Evolutionary conservation across 1,284 basidiomycete genomes (phyloP).

Genomic region (Papiliotrema laurentii): DNA sequence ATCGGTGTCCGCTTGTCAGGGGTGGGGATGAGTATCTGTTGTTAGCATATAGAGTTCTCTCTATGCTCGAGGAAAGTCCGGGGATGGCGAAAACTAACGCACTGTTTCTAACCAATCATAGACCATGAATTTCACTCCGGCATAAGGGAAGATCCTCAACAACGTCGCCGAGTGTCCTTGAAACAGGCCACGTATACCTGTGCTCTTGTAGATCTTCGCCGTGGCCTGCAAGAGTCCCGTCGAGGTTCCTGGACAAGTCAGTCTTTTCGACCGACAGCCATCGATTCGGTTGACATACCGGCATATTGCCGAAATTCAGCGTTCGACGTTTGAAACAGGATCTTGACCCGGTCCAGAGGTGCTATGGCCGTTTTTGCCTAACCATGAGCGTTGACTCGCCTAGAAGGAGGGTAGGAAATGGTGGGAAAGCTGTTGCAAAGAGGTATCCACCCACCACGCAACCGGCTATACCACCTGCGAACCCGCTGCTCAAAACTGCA

Average conservation of each 20-base stretch:
- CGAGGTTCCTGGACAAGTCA: constrained; percentile 31
- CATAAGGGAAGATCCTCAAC: constrained; percentile 79
- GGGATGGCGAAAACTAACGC: constrained; percentile 26
- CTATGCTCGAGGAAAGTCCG: neutral
- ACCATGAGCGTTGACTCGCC: constrained; percentile 1
- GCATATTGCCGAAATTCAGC: constrained; percentile 92
- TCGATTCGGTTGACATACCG: constrained; percentile 54
- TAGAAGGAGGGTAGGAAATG: neutral
- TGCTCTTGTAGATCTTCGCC: constrained; percentile 67
- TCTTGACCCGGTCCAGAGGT: constrained; percentile 96
- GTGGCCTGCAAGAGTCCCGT: constrained; percentile 71
- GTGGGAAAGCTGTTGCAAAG: neutral
- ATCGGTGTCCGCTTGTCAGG: constrained; percentile 69
- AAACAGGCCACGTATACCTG: constrained; percentile 75
- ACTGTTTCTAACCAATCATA: constrained; percentile 85
- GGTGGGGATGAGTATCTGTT: constrained; percentile 74
- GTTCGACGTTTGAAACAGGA: constrained; percentile 96
- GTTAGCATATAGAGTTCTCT: constrained; percentile 12
- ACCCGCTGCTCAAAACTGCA: constrained; percentile 53
- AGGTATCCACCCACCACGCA: constrained; percentile 66
- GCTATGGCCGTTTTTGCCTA: constrained; percentile 97
- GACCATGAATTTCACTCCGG: constrained; percentile 95
- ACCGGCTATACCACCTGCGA: constrained; percentile 89
- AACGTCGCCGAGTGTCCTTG: constrained; percentile 93
- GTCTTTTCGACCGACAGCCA: neutral